Evolutionary conservation across 176 grass and related monocot genomes (phyloP).

Genomic region (Neostapfia colusana): DNA sequence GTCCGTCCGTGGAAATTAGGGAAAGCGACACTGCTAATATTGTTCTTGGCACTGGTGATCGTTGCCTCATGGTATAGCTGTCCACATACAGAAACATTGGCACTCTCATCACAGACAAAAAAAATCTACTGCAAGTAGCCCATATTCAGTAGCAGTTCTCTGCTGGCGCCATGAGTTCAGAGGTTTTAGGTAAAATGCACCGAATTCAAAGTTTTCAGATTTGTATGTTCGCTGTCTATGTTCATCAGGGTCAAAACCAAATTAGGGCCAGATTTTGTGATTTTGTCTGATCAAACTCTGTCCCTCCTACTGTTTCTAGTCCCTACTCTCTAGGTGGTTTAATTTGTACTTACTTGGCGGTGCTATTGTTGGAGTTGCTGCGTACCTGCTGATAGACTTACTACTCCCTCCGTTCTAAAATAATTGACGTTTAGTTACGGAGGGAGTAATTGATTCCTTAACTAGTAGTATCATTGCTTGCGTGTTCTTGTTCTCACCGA

Average conservation of each 20-base stretch:
- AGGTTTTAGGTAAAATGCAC: neutral
- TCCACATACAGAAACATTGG: neutral
- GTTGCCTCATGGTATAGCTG: neutral
- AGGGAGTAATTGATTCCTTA: conserved; percentile 34
- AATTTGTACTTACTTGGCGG: conserved; percentile 19
- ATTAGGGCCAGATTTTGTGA: conserved; percentile 29
- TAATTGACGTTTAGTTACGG: too few species aligned
- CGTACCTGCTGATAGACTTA: conserved; percentile 32
- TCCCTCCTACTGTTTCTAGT: neutral
- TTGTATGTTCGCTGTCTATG: neutral
- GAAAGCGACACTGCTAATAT: neutral
- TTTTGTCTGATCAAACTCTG: conserved; percentile 27
- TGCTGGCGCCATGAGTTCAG: neutral
- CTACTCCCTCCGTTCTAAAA: too few species aligned
- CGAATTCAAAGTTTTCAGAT: neutral
- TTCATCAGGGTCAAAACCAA: neutral
- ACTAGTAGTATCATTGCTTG: conserved; percentile 9
- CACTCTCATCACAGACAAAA: neutral
- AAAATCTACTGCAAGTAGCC: neutral
- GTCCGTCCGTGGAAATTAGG: neutral
- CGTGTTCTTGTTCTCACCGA: conserved; percentile 6
- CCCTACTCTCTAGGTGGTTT: conserved; percentile 16
- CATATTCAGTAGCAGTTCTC: neutral
- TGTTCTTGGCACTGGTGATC: neutral
- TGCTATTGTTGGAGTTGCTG: conserved; percentile 35